Evolutionary conservation across 2,329 filamentous ascomycete genomes (phyloP), one percentile per base, ranked within the genome.

Genomic region (Daldinia sp.): DNA sequence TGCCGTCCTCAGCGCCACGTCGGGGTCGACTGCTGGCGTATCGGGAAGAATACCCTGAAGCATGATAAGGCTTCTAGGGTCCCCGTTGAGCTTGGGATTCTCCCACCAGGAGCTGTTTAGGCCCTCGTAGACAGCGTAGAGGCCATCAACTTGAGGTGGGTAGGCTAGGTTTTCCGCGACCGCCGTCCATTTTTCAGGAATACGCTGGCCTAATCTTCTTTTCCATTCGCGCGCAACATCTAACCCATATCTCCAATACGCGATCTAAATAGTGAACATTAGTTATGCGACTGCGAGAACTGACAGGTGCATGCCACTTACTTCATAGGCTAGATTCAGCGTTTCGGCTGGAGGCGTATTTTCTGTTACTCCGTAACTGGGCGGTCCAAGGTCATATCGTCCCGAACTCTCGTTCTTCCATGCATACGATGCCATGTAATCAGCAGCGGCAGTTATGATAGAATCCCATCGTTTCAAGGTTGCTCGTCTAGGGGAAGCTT

Each of bases 231-330:
- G 74, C 0, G 83, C 84, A 5, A 83, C 74, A 15, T 80, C 75
- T n/a, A 86, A 79, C 12, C 83, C 84, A 63, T 85, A 86, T 9
- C 81, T 79, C 84, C 83, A 86, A 67, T 86, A 86, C 4, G 83
- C 80, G 4, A 82, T 56, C 72, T 71, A n/a, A 3, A 23, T 4
- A 20, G 3, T 10, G 4, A 28, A 30, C 13, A 13, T 71, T 5
- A 71, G 63, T 26, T 2, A 28, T 20, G 18, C 23, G 13, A 10
- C 13, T 2, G 5, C 41, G 4, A 7, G 42, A 50, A 3, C 13
- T 23, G 7, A 3, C 12, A n/a, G 13, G 20, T 33, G 20, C 6
- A 23, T 23, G 4, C 12, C 9, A 63, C 68, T 63, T 33, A 71
- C 68, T 42, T 87, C 84, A 63, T 86, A 86, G 0, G 82, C 82